These are phyloP conservation scores for Orbilia oligospora DNA, from an alignment of 2,329 filamentous ascomycete genomes.

Conservation along the genomic window DNA sequence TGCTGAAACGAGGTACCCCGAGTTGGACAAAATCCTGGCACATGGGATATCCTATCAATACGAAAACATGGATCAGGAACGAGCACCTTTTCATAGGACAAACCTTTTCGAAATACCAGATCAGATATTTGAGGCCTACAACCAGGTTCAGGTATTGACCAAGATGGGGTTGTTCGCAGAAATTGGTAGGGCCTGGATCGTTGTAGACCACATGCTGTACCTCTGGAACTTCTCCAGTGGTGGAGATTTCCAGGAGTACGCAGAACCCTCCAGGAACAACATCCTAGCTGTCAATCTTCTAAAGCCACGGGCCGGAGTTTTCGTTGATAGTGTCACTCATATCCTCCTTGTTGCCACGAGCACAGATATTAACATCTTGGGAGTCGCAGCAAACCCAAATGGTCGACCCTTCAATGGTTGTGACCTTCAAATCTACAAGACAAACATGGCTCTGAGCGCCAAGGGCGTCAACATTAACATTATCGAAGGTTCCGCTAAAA, in stretches of 20 bases:
- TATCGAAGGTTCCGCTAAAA: constrained; percentile 82
- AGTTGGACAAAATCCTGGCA: constrained; percentile 88
- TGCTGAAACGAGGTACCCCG: constrained; percentile 84
- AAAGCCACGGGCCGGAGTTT: constrained; percentile 86
- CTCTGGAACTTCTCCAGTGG: constrained; percentile 95
- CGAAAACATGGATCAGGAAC: constrained; percentile 71
- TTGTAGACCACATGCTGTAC: constrained; percentile 95
- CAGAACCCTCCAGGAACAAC: constrained; percentile 70
- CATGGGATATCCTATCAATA: constrained; percentile 71
- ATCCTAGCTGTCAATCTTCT: constrained; percentile 94
- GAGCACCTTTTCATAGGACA: constrained; percentile 90
- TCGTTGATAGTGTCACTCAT: constrained; percentile 86
- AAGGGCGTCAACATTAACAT: constrained; percentile 82
- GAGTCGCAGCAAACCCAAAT: constrained; percentile 78
- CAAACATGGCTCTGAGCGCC: constrained; percentile 84
- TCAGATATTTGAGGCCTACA: constrained; percentile 91
- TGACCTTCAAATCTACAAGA: constrained; percentile 85
- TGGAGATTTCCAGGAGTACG: constrained; percentile 64
- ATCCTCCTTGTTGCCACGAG: constrained; percentile 90
- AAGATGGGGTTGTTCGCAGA: constrained; percentile 95
- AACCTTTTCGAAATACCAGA: constrained; percentile 92
- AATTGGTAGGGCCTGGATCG: constrained; percentile 94
- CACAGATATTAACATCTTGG: constrained; percentile 87
- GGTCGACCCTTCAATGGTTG: constrained; percentile 74
- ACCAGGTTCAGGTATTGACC: constrained; percentile 87